Percentiles rank a stretch among this genome's conserved stretches.
Evolutionary conservation across 164 flowering plant species (phyloP).

Genomic region (Hamamelis virginiana): DNA sequence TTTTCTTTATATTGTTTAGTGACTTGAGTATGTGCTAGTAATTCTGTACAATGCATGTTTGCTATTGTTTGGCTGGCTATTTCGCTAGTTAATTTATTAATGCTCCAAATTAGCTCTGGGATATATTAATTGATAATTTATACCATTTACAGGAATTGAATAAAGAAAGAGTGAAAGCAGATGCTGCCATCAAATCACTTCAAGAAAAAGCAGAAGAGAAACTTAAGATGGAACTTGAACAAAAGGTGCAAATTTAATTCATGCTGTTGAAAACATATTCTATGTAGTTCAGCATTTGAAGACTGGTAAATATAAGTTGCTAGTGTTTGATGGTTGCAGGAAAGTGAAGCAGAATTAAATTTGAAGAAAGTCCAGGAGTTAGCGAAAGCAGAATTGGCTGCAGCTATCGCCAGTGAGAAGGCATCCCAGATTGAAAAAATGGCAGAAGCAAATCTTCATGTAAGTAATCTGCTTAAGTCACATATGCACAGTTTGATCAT

Average conservation of each 20-base stretch:
- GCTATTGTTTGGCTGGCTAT: background rate
- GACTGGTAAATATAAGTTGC: slow-evolving; percentile 9
- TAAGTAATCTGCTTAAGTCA: slow-evolving; percentile 32
- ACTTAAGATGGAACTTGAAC: slow-evolving; percentile 68
- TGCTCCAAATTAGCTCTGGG: background rate
- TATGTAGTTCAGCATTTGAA: background rate
- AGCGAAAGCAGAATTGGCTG: slow-evolving; percentile 79
- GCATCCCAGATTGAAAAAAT: slow-evolving; percentile 89
- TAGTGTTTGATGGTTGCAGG: slow-evolving; percentile 45
- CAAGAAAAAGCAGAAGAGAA: slow-evolving; percentile 82
- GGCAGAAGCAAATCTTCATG: slow-evolving; percentile 93
- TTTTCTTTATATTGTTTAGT: background rate
- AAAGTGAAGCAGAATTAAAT: slow-evolving; percentile 62
- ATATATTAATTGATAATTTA: background rate
- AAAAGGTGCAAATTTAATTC: slow-evolving; percentile 51
- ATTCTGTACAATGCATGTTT: background rate
- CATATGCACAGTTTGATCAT: background rate
- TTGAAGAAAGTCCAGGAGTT: slow-evolving; percentile 68
- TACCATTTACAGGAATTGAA: slow-evolving; percentile 61
- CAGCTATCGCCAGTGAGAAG: slow-evolving; percentile 87
- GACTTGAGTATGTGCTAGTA: no score
- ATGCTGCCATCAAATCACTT: slow-evolving; percentile 67
- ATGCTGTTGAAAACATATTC: background rate
- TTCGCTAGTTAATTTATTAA: background rate
- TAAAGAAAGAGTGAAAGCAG: slow-evolving; percentile 75